A percentile compares a stretch with the other conserved stretches of the same genome.
Evolutionary conservation across 2,329 filamentous ascomycete genomes (phyloP).

Genomic region (Cladosporium phlei): DNA sequence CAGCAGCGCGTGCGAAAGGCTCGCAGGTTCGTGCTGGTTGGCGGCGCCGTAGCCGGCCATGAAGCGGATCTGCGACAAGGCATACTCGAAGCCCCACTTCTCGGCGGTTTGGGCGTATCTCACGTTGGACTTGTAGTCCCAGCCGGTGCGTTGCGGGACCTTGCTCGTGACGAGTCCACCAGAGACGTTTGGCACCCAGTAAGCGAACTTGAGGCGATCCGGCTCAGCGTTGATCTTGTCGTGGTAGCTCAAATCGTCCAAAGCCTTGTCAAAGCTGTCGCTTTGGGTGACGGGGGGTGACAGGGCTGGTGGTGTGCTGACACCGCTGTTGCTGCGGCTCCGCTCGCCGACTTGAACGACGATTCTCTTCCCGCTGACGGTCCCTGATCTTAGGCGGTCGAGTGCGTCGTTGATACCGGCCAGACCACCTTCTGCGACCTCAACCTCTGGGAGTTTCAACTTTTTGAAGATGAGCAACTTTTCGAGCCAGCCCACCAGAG

Average conservation of each 20-base stretch:
- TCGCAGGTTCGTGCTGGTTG: constrained; percentile 51
- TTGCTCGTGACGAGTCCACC: constrained; percentile 51
- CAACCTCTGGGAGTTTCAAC: constrained; percentile 60
- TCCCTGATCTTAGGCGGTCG: constrained; percentile 60
- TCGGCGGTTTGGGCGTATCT: constrained; percentile 49
- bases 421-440: constrained; percentile 59
- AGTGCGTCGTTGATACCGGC: constrained; percentile 63
- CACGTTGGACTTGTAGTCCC: constrained; percentile 47
- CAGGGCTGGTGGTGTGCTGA: constrained; percentile 7
- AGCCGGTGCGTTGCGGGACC: constrained; percentile 47
- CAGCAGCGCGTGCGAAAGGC: constrained; percentile 48
- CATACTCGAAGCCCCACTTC: constrained; percentile 48
- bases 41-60: constrained; percentile 43
- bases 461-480: constrained; percentile 52
- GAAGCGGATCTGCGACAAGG: constrained; percentile 50
- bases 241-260: constrained; percentile 26
- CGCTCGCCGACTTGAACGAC: constrained; percentile 48
- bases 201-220: constrained; percentile 45
- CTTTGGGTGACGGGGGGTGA: constrained; percentile 16
- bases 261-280: constrained; percentile 15
- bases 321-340: constrained; percentile 16
- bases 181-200: constrained; percentile 53
- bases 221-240: constrained; percentile 41
- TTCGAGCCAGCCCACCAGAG: constrained; percentile 63
- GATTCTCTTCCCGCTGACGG: constrained; percentile 63